Evolutionary conservation across 1,139 yeast species (phyloP).

Genomic region (Pichia sp.): DNA sequence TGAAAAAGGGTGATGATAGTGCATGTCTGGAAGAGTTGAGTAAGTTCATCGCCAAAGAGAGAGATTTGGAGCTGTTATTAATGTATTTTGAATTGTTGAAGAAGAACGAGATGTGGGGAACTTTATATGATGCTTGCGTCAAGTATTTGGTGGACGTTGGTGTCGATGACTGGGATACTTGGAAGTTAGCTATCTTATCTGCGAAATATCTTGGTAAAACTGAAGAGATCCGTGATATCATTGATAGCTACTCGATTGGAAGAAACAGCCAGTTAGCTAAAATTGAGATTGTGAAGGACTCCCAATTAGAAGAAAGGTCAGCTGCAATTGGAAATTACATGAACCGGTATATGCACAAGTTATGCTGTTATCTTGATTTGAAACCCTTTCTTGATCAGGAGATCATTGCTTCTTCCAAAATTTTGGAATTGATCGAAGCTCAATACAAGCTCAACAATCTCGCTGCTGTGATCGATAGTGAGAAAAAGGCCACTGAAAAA

Average conservation of each 20-base stretch:
- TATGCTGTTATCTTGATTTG: conserved; percentile 54
- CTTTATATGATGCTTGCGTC: conserved; percentile 31
- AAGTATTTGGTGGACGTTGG: conserved; percentile 35
- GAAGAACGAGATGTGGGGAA: conserved; percentile 34
- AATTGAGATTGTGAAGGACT: conserved; percentile 37
- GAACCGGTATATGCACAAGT: conserved; percentile 38
- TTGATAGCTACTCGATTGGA: conserved; percentile 28
- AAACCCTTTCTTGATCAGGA: conserved; percentile 26
- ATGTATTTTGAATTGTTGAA: conserved; percentile 42
- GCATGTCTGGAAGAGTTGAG: conserved; percentile 30
- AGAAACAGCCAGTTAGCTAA: conserved; percentile 54
- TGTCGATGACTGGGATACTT: conserved; percentile 55
- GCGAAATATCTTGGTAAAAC: conserved; percentile 24
- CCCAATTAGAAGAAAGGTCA: conserved; percentile 19
- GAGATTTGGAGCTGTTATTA: conserved; percentile 52
- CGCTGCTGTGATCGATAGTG: conserved; percentile 11
- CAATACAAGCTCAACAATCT: conserved; percentile 9
- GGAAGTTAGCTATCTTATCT: conserved; percentile 47
- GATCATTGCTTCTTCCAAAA: neutral
- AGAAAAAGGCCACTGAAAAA: conserved; percentile 20
- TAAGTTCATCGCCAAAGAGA: conserved; percentile 31
- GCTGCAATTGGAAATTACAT: conserved; percentile 34
- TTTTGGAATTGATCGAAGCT: conserved; percentile 10
- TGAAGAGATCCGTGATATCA: conserved; percentile 26
- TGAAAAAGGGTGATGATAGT: conserved; percentile 28